Evolutionary conservation across 2,329 filamentous ascomycete species (phyloP), one percentile per base, ranked within the genome.

Genomic region (Orbilia oligospora): DNA sequence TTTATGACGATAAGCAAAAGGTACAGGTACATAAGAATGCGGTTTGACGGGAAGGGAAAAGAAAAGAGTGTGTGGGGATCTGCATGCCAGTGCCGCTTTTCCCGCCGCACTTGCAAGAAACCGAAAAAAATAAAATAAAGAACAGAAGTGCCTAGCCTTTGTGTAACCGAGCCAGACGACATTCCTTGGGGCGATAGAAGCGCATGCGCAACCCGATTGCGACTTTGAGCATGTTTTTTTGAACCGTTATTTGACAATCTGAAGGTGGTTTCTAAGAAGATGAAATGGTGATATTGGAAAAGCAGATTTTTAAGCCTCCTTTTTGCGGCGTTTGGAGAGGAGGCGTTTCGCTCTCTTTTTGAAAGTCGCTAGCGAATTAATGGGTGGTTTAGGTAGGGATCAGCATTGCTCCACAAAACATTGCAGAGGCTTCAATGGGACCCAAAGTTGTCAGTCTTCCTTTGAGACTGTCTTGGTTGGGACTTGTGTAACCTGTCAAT

Each of bases 141-240:
- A 33, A 64, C 18, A 55, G 12, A 65, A 70, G 30, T 33, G 36
- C 27, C 44, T 66, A 30, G 55, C 27, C 72, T 71, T 61, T 76
- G 72, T 76, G 72, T 76, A 76, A 76, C 72, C 72, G 41, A 69
- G 64, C 18, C 58, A 30, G 72, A 76, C 72, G 66, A 76, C 72
- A 66, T 70, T 66, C 48, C 41, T 61, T 20, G 33, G 36, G n/a
- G 9, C 12, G 53, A 16, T 22, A 61, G 65, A 58, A 44, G 56
- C 56, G 56, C 56, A 36, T 61, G 56, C 72, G 58, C 72, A 70
- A 70, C 58, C 56, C 66, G 58, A 70, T 49, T 51, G 38, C 22
- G 36, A 49, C n/a, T 27, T 70, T 76, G 72, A 65, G 72, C 65
- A 49, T 61, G 38, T 27, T n/a, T 66, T 66, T 66, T 58, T 24